These are phyloP conservation scores for Glycine soja DNA, from an alignment of 306 rosid genomes.

Conservation along the genomic window DNA sequence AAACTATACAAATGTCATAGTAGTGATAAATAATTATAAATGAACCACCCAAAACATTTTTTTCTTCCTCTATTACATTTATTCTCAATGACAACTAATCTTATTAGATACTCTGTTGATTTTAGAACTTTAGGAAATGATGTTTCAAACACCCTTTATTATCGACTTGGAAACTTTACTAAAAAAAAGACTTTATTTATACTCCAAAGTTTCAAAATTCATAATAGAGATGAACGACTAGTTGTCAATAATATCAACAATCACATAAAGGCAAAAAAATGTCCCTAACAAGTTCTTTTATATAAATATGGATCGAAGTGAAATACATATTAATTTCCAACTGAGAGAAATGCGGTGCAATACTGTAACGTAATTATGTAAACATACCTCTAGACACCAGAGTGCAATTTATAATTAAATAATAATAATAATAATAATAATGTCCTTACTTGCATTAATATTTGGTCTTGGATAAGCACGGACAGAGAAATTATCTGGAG, in stretches of 20 bases:
- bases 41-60: neutral
- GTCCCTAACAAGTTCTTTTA: neutral
- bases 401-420: neutral
- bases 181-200: neutral
- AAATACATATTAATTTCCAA: neutral
- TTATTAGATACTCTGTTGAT: neutral
- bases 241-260: neutral
- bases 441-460: conserved; percentile 63
- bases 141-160: neutral
- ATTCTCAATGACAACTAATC: neutral
- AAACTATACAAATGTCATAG: neutral
- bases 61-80: neutral
- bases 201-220: neutral
- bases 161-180: neutral
- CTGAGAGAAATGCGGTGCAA: neutral
- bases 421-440: conserved; percentile 3
- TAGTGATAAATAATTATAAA: neutral
- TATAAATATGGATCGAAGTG: neutral
- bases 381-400: neutral
- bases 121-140: neutral
- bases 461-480: conserved; percentile 51
- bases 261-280: no score
- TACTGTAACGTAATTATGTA: neutral
- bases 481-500: conserved; percentile 50
- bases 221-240: neutral